Evolutionary conservation across 140 eudicot species (phyloP), one percentile per base, ranked within the genome.

Genomic region (Senecio squalidus): DNA sequence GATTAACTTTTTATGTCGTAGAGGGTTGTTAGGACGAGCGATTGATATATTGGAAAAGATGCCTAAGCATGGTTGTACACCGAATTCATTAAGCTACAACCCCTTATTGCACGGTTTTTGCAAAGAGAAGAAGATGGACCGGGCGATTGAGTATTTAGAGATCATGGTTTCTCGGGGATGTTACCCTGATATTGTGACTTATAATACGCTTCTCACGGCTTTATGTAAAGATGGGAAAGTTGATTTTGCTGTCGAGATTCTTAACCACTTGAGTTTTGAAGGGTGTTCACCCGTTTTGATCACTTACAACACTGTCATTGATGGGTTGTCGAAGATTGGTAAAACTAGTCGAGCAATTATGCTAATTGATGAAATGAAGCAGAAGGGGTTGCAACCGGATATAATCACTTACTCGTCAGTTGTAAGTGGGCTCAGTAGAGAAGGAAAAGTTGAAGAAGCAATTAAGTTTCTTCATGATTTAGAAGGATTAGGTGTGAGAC

Each of bases 151-250:
- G 80, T 85, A 75, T 74, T 62, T 90, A 26, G 94, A 75, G 45
- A 58, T 76, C 24, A 90, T 90, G 97, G 84, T 90, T 17, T 71
- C 87, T 8, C 58, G 85, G 16, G 94, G 95, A 3, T 86, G 94
- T 73, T 73, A 80, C 50, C 95, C 97, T 1, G 87, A 85, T 71
- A 83, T 82, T 43, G 95, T 85, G 58, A 90, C 95, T 6, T 90
- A 90, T 31, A 90, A 86, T 21, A 80, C 90, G 0, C 29, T 90
- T 47, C 84, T 89, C 22, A 80, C 89, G 1, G 95, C 89, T 45
- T 70, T 85, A 23, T 90, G 97, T 70, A 86, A 80, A 77, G 90
- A 82, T 11, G 97, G 95, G 48, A 82, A 82, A 44, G 95, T 85
- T 58, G 87, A 76, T 71, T 67, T 67, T 64, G 97, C 97, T 0